Percentiles rank a stretch among this genome's conserved stretches.
Evolutionary conservation across 2,329 filamentous ascomycete genomes (phyloP).

Genomic region (Aspergillus eucalypticola): DNA sequence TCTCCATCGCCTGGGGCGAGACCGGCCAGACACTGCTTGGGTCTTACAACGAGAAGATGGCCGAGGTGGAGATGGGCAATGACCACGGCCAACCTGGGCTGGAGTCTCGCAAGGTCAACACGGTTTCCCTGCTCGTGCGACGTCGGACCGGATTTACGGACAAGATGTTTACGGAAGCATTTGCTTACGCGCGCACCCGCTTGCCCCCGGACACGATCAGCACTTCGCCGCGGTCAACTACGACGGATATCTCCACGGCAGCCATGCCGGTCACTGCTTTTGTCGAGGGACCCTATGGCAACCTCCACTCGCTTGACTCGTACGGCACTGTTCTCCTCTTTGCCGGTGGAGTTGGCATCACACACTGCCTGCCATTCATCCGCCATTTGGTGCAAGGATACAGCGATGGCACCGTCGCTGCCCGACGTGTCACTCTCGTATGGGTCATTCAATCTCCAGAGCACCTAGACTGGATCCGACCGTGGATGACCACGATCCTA

Average conservation of each 20-base stretch:
- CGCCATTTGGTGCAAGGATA: conserved; percentile 71
- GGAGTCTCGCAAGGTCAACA: conserved; percentile 45
- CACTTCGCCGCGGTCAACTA: neutral
- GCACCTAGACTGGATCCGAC: conserved; percentile 86
- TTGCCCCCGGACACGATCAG: neutral
- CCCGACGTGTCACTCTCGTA: conserved; percentile 75
- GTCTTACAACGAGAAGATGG: conserved; percentile 26
- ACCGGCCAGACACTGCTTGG: conserved; percentile 38
- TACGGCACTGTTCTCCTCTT: conserved; percentile 90
- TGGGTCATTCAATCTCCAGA: conserved; percentile 90
- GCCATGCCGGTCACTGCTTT: conserved; percentile 54
- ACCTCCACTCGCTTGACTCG: conserved; percentile 78
- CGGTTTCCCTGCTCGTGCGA: conserved; percentile 78
- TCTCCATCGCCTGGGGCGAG: conserved; percentile 73
- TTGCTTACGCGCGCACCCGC: neutral
- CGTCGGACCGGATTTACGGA: conserved; percentile 85
- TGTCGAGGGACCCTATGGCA: conserved; percentile 85
- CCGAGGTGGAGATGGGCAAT: conserved; percentile 50
- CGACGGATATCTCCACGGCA: neutral
- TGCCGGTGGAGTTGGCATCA: conserved; percentile 89
- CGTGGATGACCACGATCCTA: conserved; percentile 76
- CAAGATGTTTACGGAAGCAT: conserved; percentile 70
- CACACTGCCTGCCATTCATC: conserved; percentile 87
- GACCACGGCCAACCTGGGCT: neutral
- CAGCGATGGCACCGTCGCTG: conserved; percentile 70